These are phyloP conservation scores for Aspergillus fischeri DNA, from an alignment of 2,329 filamentous ascomycete species.

Conservation along the genomic window DNA sequence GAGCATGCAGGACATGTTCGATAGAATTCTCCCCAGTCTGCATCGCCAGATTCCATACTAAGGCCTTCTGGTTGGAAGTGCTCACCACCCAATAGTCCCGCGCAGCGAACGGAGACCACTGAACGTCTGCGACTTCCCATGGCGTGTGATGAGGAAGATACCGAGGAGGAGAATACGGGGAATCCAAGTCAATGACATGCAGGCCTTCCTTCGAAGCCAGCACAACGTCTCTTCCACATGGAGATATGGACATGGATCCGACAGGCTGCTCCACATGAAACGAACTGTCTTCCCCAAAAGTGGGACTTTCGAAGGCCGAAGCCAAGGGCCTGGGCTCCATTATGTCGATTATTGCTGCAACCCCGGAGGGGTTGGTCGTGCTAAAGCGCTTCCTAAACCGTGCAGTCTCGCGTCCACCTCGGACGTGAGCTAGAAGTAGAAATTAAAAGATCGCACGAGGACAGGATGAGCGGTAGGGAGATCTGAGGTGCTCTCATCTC, in stretches of 20 bases:
- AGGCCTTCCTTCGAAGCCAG: conserved; percentile 86
- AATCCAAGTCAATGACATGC: conserved; percentile 88
- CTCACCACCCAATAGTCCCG: conserved; percentile 92
- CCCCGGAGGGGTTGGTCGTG: conserved; percentile 3
- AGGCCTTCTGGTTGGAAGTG: conserved; percentile 87
- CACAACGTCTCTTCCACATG: conserved; percentile 83
- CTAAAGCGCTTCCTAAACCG: not conserved
- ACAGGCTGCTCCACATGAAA: conserved; percentile 77
- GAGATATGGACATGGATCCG: conserved; percentile 88
- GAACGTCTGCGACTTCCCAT: conserved; percentile 95
- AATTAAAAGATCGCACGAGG: not conserved
- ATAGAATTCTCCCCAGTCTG: conserved; percentile 69
- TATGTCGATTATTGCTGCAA: conserved; percentile 28
- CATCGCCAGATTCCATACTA: conserved; percentile 88
- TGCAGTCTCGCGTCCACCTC: not conserved
- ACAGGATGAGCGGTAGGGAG: not conserved
- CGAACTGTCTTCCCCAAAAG: conserved; percentile 78
- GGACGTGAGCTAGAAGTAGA: not conserved
- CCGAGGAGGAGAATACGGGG: conserved; percentile 78
- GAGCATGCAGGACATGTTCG: conserved; percentile 81
- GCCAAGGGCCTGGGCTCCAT: conserved; percentile 36
- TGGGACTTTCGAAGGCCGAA: conserved; percentile 75
- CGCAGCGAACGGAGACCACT: conserved; percentile 90
- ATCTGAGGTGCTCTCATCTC: conserved; percentile 15
- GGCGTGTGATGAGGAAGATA: conserved; percentile 80